A percentile compares a stretch with the other conserved stretches of the same genome.
phyloP scores from a whole-genome alignment of 768 basidiomycete species.

The Phylloporus sp. region DNA sequence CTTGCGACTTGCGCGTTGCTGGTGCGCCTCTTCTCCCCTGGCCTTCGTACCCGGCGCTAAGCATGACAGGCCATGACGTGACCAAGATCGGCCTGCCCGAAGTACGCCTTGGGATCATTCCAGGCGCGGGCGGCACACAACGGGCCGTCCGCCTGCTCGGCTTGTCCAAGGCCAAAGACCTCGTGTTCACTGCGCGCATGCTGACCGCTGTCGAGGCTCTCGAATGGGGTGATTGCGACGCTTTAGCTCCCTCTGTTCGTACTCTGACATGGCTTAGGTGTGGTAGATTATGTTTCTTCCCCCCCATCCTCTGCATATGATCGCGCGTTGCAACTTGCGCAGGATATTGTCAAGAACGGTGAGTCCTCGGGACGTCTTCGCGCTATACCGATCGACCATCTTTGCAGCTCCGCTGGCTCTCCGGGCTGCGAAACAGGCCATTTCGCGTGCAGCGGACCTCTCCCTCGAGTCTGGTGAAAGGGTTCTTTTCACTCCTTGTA shows the following conservation, averaged over 20 bases:
- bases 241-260: not conserved
- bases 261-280: constrained; percentile 42
- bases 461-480: constrained; percentile 64
- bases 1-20: constrained; percentile 87
- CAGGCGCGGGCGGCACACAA: constrained; percentile 88
- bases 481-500: not conserved
- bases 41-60: not conserved
- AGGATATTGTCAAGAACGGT: constrained; percentile 66
- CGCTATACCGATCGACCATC: not conserved
- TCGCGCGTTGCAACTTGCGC: constrained; percentile 64
- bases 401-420: constrained; percentile 74
- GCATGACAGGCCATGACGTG: constrained; percentile 49
- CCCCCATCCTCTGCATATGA: constrained; percentile 60
- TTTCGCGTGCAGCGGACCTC: constrained; percentile 74
- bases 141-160: constrained; percentile 75
- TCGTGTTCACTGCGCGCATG: constrained; percentile 77
- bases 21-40: constrained; percentile 43
- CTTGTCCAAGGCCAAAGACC: constrained; percentile 73
- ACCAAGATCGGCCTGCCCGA: constrained; percentile 89
- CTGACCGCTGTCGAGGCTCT: constrained; percentile 64
- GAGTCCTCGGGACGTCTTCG: constrained; percentile 8
- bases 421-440: constrained; percentile 82
- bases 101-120: constrained; percentile 75
- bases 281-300: constrained; percentile 75
- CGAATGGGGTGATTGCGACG: constrained; percentile 51